A percentile compares a stretch with the other conserved stretches of the same genome.
These are phyloP conservation scores for Chrysoporthe deuterocubensis DNA, from an alignment of 2,329 filamentous ascomycete genomes.

Conservation along the genomic window DNA sequence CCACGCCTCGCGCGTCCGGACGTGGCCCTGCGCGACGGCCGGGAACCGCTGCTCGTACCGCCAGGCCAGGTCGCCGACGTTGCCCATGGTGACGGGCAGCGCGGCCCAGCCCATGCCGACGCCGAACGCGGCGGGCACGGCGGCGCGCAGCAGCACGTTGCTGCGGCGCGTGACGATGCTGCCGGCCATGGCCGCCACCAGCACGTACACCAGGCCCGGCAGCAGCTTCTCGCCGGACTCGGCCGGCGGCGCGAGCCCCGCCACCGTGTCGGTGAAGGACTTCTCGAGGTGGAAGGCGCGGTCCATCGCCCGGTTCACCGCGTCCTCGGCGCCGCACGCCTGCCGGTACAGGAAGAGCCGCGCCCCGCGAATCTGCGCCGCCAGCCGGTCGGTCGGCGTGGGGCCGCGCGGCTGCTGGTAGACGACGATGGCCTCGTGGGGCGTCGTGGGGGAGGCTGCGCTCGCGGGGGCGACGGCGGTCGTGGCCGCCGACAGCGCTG, in stretches of 20 bases:
- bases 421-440: constrained; percentile 26
- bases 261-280: constrained; percentile 86
- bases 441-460: constrained; percentile 36
- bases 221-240: constrained; percentile 88
- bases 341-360: constrained; percentile 81
- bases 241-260: constrained; percentile 82
- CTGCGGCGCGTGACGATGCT: constrained; percentile 89
- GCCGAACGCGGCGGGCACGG: constrained; percentile 78
- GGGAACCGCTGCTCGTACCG: constrained; percentile 91
- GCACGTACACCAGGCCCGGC: constrained; percentile 87
- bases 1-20: constrained; percentile 70
- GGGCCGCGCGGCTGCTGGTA: constrained; percentile 52
- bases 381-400: constrained; percentile 88
- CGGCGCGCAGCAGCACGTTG: constrained; percentile 78
- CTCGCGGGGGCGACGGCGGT: constrained; percentile 35
- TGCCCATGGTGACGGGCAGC: constrained; percentile 86
- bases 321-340: constrained; percentile 75
- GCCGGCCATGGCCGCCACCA: constrained; percentile 93
- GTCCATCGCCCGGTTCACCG: constrained; percentile 81
- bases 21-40: constrained; percentile 78
- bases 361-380: constrained; percentile 76
- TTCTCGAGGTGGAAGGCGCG: constrained; percentile 83
- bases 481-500: constrained; percentile 37
- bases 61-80: constrained; percentile 86
- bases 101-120: constrained; percentile 82